Evolutionary conservation across 495 filamentous ascomycete species (phyloP), one percentile per base, ranked within the genome.

Genomic region (Lentithecium fluviatile): DNA sequence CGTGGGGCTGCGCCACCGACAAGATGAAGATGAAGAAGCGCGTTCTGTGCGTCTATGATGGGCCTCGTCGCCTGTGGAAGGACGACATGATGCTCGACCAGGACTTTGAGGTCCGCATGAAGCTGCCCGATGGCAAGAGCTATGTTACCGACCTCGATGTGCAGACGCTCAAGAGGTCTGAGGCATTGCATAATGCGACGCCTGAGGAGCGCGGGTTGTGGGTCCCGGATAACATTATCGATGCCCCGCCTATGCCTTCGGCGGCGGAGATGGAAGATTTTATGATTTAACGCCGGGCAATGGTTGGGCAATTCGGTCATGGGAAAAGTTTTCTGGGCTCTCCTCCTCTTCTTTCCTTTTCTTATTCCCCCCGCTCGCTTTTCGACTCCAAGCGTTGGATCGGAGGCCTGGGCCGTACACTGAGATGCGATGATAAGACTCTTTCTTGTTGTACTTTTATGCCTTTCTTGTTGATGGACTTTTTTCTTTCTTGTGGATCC

Each of bases 41-140:
- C 19, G 91, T 95, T 13, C 77, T 97, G 58, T 88, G 89, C 64
- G 90, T 96, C 17, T 99, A 95, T 63, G 91, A 97, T 68, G 95
- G 95, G 2, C 82, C 80, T 12, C 83, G 92, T 52, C 84, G 92
- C 7, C 80, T 99, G 58, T 93, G 88, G 82, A 97, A 97, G 77
- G 95, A 99, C 72, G 95, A 97, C 78, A 96, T 97, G 94, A 94
- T 96, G 91, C 86, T 99, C 40, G 89, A 90, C 67, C 88, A 88
- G 23, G 90, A 96, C 65, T 94, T 91, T 66, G 95, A 99, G 75
- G 91, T 97, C 51, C 90, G 91, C 65, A 75, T 96, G 70, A 84
- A 81, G 73, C 83, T 95, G 19, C 80, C 79, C 25, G 83, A 83
- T 60, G 85, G 84, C 61, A 77, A 82, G 56, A 80, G 79, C 50